Evolutionary conservation across 2,329 filamentous ascomycete species (phyloP), one percentile per base, ranked within the genome.

Genomic region (Microdochium trichocladiopsis): DNA sequence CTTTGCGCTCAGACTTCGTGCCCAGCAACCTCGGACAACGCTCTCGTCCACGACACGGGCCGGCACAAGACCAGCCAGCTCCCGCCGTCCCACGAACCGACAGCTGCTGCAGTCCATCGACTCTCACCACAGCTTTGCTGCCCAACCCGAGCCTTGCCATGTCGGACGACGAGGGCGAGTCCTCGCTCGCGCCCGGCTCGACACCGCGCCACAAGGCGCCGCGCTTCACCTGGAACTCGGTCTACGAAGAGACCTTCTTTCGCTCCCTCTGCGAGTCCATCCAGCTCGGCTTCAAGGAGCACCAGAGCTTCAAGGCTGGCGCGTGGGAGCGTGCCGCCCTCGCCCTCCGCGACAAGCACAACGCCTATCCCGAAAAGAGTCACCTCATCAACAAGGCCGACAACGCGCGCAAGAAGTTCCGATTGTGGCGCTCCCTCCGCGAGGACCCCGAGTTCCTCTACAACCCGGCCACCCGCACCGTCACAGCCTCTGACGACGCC

Each of bases 331-430:
- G 78, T 57, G 80, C 80, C 47, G 73, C 75, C 52, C 68, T 72
- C 48, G 78, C 77, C 28, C 66, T 83, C 51, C 74, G 77, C 66
- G 76, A 79, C 25, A 73, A 73, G 51, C 80, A 83, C 59, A 71
- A 71, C 60, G 78, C 79, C 47, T 80, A 73, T 56, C 78, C 79
- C n/a, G 75, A 79, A 55, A 83, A 83, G 67, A 77, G 73, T 58
- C 80, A 83, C 51, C 74, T 83, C 33, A 81, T 83, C 65, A 83
- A 83, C 69, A 83, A 83, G 68, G 80, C 78, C 57, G 80, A 83
- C 66, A 83, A 83, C 64, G 80, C 80, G 54, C 74, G 80, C 50
- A 83, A 83, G 65, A 78, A 80, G 60, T 83, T 83, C 55, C 77
- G 80, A n/a, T 68, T 83, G 50, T 83, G 80, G 80, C 69, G 80